Conservation (phyloP, 768 basidiomycete genomes). For the Mycena sanguinolenta region DNA sequence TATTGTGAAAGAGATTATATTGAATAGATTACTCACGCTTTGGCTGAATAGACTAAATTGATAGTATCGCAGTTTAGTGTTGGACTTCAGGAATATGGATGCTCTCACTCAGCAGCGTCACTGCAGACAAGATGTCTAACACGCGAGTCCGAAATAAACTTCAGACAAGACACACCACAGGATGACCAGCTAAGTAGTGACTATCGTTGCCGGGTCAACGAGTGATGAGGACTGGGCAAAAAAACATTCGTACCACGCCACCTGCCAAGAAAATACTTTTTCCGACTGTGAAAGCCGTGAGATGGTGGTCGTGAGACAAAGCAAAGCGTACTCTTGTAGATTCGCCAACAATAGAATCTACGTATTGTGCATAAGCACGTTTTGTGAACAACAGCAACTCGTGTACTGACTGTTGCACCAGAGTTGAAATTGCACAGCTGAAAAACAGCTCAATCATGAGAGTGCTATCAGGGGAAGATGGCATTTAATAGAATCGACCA, state of each 20-base stretch:
- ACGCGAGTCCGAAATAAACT: not conserved
- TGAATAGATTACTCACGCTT: constrained; percentile 19
- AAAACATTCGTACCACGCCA: constrained; percentile 12
- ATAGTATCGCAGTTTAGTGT: not conserved
- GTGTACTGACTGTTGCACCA: constrained; percentile 35
- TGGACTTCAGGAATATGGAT: not conserved
- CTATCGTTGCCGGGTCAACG: not conserved
- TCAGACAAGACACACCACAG: too few relatives aligned
- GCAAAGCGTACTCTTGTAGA: constrained; percentile 28
- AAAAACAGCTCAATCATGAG: constrained; percentile 38
- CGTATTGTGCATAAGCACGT: not conserved
- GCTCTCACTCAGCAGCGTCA: constrained; percentile 1
- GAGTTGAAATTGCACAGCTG: constrained; percentile 35
- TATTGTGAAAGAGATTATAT: not conserved
- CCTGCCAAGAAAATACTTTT: constrained; percentile 9
- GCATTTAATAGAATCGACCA: not conserved
- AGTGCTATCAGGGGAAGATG: constrained; percentile 11
- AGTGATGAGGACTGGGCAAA: not conserved
- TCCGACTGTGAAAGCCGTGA: constrained; percentile 22
- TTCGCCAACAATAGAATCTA: constrained; percentile 38
- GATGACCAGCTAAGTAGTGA: constrained; percentile 35
- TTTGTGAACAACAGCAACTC: too few relatives aligned
- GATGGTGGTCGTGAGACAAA: not conserved
- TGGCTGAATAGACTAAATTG: constrained; percentile 26
- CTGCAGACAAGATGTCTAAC: not conserved